A percentile compares a stretch with the other conserved stretches of the same genome.
Conservation (phyloP, 1,139 yeast genomes). For the Pichia sp. region DNA sequence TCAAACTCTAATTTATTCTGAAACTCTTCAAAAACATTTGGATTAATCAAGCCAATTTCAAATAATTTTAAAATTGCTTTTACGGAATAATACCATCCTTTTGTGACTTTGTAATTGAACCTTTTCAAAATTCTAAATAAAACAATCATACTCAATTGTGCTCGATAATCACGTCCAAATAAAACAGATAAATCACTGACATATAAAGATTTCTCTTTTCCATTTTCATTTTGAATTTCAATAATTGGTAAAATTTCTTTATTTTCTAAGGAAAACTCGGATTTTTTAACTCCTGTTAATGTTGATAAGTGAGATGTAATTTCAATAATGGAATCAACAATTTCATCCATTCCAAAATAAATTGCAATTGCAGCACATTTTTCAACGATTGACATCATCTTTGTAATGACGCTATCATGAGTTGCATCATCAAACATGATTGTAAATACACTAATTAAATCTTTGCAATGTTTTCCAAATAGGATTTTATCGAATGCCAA, state of each 20-base stretch:
- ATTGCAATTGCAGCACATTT: conserved; percentile 74
- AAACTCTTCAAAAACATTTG: conserved; percentile 60
- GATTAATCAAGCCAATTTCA: conserved; percentile 65
- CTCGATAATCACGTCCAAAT: conserved; percentile 86
- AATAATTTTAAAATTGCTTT: conserved; percentile 59
- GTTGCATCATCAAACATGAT: conserved; percentile 79
- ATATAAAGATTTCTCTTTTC: conserved; percentile 45
- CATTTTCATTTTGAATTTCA: conserved; percentile 22
- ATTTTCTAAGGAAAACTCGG: conserved; percentile 22
- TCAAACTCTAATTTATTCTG: conserved; percentile 49
- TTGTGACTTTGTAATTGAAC: conserved; percentile 42
- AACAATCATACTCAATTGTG: conserved; percentile 83
- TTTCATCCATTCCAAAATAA: conserved; percentile 48
- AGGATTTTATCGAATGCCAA: conserved; percentile 60
- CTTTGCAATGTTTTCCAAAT: conserved; percentile 56
- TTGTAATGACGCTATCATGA: conserved; percentile 82
- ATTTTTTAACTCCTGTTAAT: conserved; percentile 34
- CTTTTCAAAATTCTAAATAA: conserved; percentile 69
- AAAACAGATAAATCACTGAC: conserved; percentile 78
- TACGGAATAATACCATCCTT: conserved; percentile 50
- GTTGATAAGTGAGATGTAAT: conserved; percentile 60
- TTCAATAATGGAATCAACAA: conserved; percentile 60
- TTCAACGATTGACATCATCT: conserved; percentile 82
- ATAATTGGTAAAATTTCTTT: conserved; percentile 30
- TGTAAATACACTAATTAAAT: conserved; percentile 62